Percentiles rank a stretch among this genome's conserved stretches.
Evolutionary conservation across 2,329 filamentous ascomycete genomes (phyloP).

Genomic region (Aspergillus persii): DNA sequence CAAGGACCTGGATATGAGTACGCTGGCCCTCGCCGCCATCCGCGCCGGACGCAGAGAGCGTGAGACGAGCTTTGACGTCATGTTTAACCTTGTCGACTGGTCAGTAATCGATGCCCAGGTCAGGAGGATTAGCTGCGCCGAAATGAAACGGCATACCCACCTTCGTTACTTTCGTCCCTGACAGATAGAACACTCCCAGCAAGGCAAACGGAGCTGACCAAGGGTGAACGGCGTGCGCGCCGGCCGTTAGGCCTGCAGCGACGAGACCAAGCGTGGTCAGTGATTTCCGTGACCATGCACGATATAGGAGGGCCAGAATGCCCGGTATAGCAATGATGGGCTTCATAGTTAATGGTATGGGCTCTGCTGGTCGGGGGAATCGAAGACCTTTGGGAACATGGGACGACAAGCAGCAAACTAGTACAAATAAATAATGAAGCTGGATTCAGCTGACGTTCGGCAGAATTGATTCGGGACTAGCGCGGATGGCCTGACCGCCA

Average conservation of each 20-base stretch:
- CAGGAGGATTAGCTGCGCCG: background rate
- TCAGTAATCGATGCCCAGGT: background rate
- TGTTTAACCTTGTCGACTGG: constrained; percentile 69
- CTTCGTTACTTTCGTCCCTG: constrained; percentile 80
- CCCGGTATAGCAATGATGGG: constrained; percentile 43
- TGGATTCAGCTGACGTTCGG: background rate
- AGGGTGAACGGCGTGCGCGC: constrained; percentile 83
- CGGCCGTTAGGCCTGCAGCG: constrained; percentile 69
- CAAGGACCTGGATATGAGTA: constrained; percentile 83
- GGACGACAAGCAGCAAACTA: background rate
- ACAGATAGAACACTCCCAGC: constrained; percentile 79
- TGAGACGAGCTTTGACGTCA: constrained; percentile 76
- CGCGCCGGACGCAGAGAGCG: constrained; percentile 70
- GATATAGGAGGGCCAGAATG: constrained; percentile 61
- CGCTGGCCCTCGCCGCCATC: constrained; percentile 75
- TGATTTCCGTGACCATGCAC: constrained; percentile 69
- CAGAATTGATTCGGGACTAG: background rate
- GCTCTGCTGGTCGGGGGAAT: background rate
- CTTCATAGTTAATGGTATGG: constrained; percentile 35
- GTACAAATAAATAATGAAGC: background rate
- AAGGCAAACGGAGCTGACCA: constrained; percentile 90
- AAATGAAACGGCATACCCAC: constrained; percentile 41
- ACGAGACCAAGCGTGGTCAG: constrained; percentile 75
- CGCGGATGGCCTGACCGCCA: background rate
- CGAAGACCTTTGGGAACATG: background rate